A percentile compares a stretch with the other conserved stretches of the same genome.
These are phyloP conservation scores for Candida sp. DNA, from an alignment of 1,139 yeast species.

Conservation along the genomic window DNA sequence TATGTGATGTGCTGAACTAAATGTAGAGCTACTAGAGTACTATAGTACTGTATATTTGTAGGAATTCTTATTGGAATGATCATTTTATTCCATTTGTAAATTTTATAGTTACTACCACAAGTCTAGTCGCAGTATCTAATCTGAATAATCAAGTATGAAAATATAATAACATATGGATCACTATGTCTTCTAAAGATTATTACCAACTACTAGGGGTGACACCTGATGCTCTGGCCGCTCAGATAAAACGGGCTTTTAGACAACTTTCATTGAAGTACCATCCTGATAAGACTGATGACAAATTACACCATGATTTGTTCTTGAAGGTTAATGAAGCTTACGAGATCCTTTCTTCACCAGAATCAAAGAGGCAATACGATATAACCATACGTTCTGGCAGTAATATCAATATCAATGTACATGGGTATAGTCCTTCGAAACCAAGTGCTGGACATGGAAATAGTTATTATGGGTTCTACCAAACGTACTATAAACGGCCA, in stretches of 20 bases:
- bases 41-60: too few relatives aligned
- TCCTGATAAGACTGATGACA: slow-evolving; percentile 52
- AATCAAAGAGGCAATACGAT: slow-evolving; percentile 31
- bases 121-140: too few relatives aligned
- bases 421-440: neutral
- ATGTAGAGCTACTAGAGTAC: too few relatives aligned
- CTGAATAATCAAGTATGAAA: too few relatives aligned
- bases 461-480: slow-evolving; percentile 21
- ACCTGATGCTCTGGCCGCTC: slow-evolving; percentile 31
- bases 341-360: slow-evolving; percentile 36
- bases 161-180: too few relatives aligned
- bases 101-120: too few relatives aligned
- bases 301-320: slow-evolving; percentile 43
- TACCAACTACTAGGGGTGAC: slow-evolving; percentile 35
- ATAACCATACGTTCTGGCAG: slow-evolving; percentile 5
- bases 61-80: too few relatives aligned
- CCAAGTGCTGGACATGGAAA: neutral
- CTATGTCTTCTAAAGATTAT: slow-evolving; percentile 15
- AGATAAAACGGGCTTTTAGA: slow-evolving; percentile 46
- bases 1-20: too few relatives aligned
- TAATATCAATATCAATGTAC: neutral
- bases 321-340: slow-evolving; percentile 46
- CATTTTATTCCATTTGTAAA: too few relatives aligned
- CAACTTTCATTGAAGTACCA: slow-evolving; percentile 51
- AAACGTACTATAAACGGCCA: slow-evolving; percentile 16